These are phyloP conservation scores for Coleophoma eucalyptorum DNA, from an alignment of 2,329 filamentous ascomycete species.

Conservation along the genomic window DNA sequence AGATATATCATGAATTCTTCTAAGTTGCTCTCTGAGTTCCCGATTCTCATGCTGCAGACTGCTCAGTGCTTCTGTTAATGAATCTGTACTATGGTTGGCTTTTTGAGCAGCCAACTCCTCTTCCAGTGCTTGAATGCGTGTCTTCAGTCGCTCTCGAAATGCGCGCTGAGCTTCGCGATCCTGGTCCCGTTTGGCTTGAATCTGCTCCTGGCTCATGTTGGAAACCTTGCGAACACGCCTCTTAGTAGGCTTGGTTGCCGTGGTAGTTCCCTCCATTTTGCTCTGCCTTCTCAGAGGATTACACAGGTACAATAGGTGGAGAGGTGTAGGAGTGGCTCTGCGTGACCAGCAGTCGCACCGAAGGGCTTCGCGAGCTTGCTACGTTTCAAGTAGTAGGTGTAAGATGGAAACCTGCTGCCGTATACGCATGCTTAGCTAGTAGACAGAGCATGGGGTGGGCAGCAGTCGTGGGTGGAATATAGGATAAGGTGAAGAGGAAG, in stretches of 20 bases:
- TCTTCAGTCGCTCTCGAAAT: conserved; percentile 1
- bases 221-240: neutral
- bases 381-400: too few species aligned
- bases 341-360: neutral
- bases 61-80: neutral
- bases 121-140: conserved; percentile 2
- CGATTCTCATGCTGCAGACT: neutral
- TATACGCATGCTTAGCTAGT: too few species aligned
- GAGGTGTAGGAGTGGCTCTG: neutral
- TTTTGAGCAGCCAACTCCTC: neutral
- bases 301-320: neutral
- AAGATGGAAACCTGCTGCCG: too few species aligned
- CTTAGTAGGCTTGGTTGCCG: neutral
- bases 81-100: neutral
- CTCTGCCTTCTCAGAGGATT: neutral
- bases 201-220: conserved; percentile 2
- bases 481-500: too few species aligned
- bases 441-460: too few species aligned
- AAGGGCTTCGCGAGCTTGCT: conserved; percentile 29
- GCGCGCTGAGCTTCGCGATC: conserved; percentile 4
- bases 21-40: neutral
- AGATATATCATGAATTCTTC: neutral
- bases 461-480: too few species aligned
- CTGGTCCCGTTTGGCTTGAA: neutral
- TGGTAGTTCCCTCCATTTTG: neutral